Evolutionary conservation across 2,329 filamentous ascomycete species (phyloP).

Genomic region (Paraphaeosphaeria sporulosa): DNA sequence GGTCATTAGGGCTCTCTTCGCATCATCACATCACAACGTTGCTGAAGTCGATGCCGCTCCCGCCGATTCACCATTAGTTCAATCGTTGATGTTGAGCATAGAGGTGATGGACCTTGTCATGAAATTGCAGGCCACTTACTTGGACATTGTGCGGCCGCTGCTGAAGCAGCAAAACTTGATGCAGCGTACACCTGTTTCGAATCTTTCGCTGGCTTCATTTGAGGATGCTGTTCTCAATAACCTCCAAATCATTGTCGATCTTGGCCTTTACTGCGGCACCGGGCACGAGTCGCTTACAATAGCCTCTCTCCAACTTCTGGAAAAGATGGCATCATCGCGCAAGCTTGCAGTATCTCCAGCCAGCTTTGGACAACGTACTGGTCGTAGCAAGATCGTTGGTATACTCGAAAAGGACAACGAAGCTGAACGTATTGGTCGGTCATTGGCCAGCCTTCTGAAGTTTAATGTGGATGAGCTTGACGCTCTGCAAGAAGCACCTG

Average conservation of each 20-base stretch:
- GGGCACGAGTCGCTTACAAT: constrained; percentile 82
- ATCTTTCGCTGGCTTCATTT: constrained; percentile 82
- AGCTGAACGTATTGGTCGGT: constrained; percentile 78
- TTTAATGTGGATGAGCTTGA: constrained; percentile 74
- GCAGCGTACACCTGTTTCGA: constrained; percentile 70
- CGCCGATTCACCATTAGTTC: constrained; percentile 80
- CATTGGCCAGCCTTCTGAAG: constrained; percentile 73
- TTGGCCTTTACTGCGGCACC: constrained; percentile 87
- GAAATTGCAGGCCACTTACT: constrained; percentile 88
- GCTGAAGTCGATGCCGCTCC: constrained; percentile 74
- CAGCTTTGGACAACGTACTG: constrained; percentile 66
- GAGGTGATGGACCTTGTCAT: constrained; percentile 84
- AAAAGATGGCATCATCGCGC: constrained; percentile 84
- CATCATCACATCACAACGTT: constrained; percentile 78
- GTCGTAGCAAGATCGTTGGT: constrained; percentile 85
- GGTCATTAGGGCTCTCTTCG: constrained; percentile 80
- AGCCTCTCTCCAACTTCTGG: constrained; percentile 80
- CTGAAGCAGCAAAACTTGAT: constrained; percentile 71
- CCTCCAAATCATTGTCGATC: constrained; percentile 77
- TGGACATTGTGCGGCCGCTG: constrained; percentile 83
- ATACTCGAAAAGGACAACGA: constrained; percentile 85
- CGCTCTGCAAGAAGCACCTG: constrained; percentile 71
- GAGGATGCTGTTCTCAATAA: constrained; percentile 90
- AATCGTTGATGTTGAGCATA: constrained; percentile 80
- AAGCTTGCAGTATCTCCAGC: constrained; percentile 78